Base-by-base conservation (phyloP, 495 filamentous ascomycete genomes). In the Aspergillus carlsbadensis region DNA sequence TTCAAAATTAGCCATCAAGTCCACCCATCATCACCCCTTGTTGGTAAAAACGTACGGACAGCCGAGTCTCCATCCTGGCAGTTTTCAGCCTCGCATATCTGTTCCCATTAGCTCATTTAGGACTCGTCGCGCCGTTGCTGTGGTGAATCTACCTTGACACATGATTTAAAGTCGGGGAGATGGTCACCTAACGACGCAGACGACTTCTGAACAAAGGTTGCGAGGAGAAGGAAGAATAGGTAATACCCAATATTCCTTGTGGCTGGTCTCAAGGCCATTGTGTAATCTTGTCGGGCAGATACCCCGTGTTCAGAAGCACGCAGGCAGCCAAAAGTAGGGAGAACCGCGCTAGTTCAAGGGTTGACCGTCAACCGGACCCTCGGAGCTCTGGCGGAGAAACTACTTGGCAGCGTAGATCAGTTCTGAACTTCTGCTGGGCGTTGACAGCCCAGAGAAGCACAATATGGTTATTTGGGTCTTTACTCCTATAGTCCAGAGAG, bases 131-230 rank as follows among this genome's bases (percentile, higher is more conserved):
- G 40, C 21, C 40, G 5, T 15, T 41, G 15, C 24, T 18, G 50
- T 45, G 14, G 6, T 21, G 17, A 41, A 58, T 56, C 40, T 81
- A 96, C 93, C 79, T 91, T 66, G 47, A 98, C 86, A 71, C 94
- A 98, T 73, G 90, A 81, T 64, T 77, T 81, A 70, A 98, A 98
- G 62, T 96, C 93, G 11, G 91, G 90, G 41, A 97, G 78, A 45
- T 85, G 82, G 70, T 98, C 94, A 53, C 94, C 94, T 43, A 86
- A 62, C 15, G 92, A 96, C 22, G 92, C 94, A 29, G 73, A 70
- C 6, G 77, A 83, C 34, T 75, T 69, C 14, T 69, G 65, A 41
- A 75, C 60, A 22, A 87, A 69, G 40, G 83, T 62, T 33, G 76
- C 66, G 46, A 78, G 49, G 11, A 72, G 51, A 46, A 79, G 34